phyloP scores from a whole-genome alignment of 257 asterid species.

The Solanum appendiculatum region DNA sequence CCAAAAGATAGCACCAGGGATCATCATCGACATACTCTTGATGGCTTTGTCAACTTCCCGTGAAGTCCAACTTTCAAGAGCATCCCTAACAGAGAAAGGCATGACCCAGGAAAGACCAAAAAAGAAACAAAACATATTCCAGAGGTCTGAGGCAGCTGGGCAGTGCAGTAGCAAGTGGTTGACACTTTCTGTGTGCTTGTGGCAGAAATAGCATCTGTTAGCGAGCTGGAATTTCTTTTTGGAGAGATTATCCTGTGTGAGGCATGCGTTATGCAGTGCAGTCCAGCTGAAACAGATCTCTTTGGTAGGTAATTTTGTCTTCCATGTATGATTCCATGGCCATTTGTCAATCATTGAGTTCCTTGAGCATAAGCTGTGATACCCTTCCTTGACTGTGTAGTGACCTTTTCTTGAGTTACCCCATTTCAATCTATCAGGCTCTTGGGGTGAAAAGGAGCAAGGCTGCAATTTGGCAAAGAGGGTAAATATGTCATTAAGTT shows the following conservation, averaged over 20 bases:
- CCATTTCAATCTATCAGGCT: not conserved
- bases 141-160: not conserved
- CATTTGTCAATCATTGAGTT: not conserved
- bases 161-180: not conserved
- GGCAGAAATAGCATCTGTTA: not conserved
- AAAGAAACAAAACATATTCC: not conserved
- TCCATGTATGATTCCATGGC: not conserved
- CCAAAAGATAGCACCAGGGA: not conserved
- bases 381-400: not conserved
- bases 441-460: not conserved
- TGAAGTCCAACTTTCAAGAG: not conserved
- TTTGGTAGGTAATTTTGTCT: not conserved
- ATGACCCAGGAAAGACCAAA: not conserved
- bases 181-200: not conserved
- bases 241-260: not conserved
- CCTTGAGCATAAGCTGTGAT: not conserved
- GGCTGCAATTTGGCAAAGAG: not conserved
- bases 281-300: not conserved
- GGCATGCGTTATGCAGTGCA: not conserved
- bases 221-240: not conserved
- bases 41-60: not conserved
- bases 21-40: not conserved
- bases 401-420: not conserved
- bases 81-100: not conserved
- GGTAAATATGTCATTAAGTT: not conserved